These are phyloP conservation scores for Moniliella sp. DNA, from an alignment of 1,284 basidiomycete species.

Conservation along the genomic window DNA sequence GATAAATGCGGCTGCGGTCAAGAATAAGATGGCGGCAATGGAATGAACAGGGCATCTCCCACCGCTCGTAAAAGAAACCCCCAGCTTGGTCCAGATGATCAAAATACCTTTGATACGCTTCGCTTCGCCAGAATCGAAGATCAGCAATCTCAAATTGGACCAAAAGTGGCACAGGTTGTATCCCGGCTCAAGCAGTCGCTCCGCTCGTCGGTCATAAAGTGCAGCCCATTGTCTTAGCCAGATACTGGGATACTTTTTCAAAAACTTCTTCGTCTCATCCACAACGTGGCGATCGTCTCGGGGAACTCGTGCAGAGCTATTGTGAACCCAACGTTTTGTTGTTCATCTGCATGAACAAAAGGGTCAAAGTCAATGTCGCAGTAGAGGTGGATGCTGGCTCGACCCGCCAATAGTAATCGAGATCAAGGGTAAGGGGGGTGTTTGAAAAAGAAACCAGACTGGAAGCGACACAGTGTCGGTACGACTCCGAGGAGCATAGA, in stretches of 20 bases:
- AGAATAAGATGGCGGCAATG: constrained; percentile 25
- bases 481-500: constrained; percentile 53
- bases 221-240: constrained; percentile 52
- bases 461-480: constrained; percentile 52
- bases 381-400: constrained; percentile 53
- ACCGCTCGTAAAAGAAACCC: constrained; percentile 44
- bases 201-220: constrained; percentile 57
- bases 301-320: constrained; percentile 57
- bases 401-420: constrained; percentile 81
- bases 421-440: constrained; percentile 42
- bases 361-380: constrained; percentile 62
- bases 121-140: constrained; percentile 47
- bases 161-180: constrained; percentile 57
- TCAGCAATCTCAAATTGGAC: constrained; percentile 47
- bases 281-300: constrained; percentile 55
- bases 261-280: constrained; percentile 52
- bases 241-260: constrained; percentile 46
- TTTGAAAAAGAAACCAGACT: constrained; percentile 55
- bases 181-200: constrained; percentile 38
- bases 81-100: constrained; percentile 53
- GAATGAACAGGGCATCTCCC: constrained; percentile 52
- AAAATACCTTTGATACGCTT: constrained; percentile 58
- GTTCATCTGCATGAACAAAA: constrained; percentile 64
- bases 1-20: constrained; percentile 15
- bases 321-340: constrained; percentile 53